Evolutionary conservation across 306 rosid species (phyloP), one percentile per base, ranked within the genome.

Genomic region (Medicago arabica): DNA sequence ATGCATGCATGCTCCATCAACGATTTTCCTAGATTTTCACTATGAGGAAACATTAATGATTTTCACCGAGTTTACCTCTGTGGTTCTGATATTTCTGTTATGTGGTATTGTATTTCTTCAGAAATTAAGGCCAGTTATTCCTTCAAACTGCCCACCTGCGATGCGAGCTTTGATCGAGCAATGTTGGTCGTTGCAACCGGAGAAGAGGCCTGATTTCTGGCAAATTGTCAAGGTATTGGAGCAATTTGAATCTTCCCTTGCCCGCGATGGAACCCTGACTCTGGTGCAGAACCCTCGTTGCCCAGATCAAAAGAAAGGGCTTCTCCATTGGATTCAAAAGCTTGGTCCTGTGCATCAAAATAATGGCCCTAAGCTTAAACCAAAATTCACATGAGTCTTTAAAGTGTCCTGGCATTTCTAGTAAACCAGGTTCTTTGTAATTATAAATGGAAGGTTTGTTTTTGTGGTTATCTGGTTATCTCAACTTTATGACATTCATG

Each of bases 121-220:
- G 99, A 90, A 89, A 74, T 50, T 81, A 81, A 90, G 96, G 75
- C 99, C 97, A 7, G 65, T 21, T 38, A 83, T 96, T 74, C 98
- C 96, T 31, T 76, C 78, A 39, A 25, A 51, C 75, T 96, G 98
- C 38, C 92, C 92, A 4, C 72, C 87, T 49, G 93, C 91, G 1
- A 83, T 96, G 91, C 79, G 86, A 82, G 92, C 90, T 8, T 82
- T 96, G 64, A 92, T 96, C 9, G 94, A 92, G 85, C 98, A 90
- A 70, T 92, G 99, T 61, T 96, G 98, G 99, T 84, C 90, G 9
- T 69, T 72, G 75, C 96, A 89, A 49, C 87, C 97, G 2, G 93
- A 89, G 1, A 92, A 90, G 85, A 84, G 99, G 83, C 97, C 96
- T 0, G 97, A 96, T 68, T 96, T 92, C 76, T 91, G 96, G 93